Evolutionary conservation across 2,329 filamentous ascomycete species (phyloP).

Genomic region (Teratosphaeriaceae sp.): DNA sequence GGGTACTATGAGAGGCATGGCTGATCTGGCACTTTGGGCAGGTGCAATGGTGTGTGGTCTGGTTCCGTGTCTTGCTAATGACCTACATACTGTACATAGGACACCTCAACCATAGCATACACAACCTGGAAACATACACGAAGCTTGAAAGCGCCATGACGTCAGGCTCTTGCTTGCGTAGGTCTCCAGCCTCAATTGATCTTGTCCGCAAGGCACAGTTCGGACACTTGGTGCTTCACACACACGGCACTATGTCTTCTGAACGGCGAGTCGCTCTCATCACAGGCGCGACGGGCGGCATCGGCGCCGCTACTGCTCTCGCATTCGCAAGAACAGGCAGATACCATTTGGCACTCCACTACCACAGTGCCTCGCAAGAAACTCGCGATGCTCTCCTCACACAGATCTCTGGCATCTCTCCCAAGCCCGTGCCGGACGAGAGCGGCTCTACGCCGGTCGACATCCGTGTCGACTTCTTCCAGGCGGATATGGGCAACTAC

Average conservation of each 20-base stretch:
- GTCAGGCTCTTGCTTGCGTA: too few species aligned
- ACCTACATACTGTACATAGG: too few species aligned
- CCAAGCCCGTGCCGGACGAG: not conserved
- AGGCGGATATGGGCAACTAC: constrained; percentile 18
- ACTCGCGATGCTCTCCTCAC: constrained; percentile 27
- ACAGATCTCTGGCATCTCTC: constrained; percentile 17
- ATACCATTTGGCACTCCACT: constrained; percentile 40
- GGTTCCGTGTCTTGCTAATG: too few species aligned
- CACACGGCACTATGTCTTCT: not conserved
- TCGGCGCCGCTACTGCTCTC: constrained; percentile 37
- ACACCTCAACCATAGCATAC: too few species aligned
- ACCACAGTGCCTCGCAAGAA: constrained; percentile 30
- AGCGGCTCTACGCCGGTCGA: constrained; percentile 28
- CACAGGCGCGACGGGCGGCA: constrained; percentile 40
- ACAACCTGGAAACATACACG: too few species aligned
- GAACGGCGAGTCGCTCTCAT: constrained; percentile 30
- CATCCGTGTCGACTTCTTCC: constrained; percentile 29
- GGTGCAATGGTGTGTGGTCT: too few species aligned
- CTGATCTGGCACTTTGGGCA: too few species aligned
- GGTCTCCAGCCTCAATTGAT: too few species aligned
- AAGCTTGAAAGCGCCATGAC: too few species aligned
- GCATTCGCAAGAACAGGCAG: constrained; percentile 33
- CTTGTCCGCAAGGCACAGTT: too few species aligned
- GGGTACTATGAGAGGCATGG: not conserved
- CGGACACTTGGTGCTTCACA: too few species aligned